Base-by-base conservation (phyloP, 139 green algal species). In the Pleodorina starrii region DNA sequence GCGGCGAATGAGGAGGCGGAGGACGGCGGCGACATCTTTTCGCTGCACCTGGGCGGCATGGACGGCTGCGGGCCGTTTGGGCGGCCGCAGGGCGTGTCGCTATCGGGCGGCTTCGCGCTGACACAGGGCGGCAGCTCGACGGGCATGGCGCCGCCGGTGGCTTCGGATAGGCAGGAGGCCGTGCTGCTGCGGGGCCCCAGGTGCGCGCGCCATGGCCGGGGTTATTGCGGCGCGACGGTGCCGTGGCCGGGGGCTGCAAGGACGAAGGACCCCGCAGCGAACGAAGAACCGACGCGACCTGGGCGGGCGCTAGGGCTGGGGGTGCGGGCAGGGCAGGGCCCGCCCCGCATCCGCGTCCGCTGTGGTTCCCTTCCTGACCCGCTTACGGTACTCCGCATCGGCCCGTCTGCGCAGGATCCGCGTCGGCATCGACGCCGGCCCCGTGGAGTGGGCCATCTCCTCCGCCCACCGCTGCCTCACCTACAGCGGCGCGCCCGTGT, bases 1-100 rank as follows among this genome's bases (percentile, higher is more conserved):
- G 25, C n/a, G n/a, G n/a, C n/a, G n/a, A n/a, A n/a, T n/a, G n/a
- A 38, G 79, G 57, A 68, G 10, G 32, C 7, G 7, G 79, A 46
- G 16, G 80, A 87, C 27, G 80, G 80, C n/a, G 80, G 80, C 40
- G 80, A 87, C 80, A 77, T 87, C 7, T 87, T 87, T 59, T 66
- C 63, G 5, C 9, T 25, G 80, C 80, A 87, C 29, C 60, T 87
- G 29, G 80, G 80, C n/a, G 43, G 42, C 19, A 87, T 87, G 59
- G 80, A 87, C 2, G 57, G 80, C 29, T 38, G 71, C 35, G 80
- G 59, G 43, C 59, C 80, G 35, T 77, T 77, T 4, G 23, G 12
- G 14, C 60, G 42, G 4, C 35, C 36, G 25, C 60, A 1, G 42
- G 60, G 60, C 1, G 59, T 38, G 42, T 77, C 80, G 35, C 7